A percentile compares a stretch with the other conserved stretches of the same genome.
phyloP scores from a whole-genome alignment of 2,329 filamentous ascomycete species.

The Xylaria multiplex region DNA sequence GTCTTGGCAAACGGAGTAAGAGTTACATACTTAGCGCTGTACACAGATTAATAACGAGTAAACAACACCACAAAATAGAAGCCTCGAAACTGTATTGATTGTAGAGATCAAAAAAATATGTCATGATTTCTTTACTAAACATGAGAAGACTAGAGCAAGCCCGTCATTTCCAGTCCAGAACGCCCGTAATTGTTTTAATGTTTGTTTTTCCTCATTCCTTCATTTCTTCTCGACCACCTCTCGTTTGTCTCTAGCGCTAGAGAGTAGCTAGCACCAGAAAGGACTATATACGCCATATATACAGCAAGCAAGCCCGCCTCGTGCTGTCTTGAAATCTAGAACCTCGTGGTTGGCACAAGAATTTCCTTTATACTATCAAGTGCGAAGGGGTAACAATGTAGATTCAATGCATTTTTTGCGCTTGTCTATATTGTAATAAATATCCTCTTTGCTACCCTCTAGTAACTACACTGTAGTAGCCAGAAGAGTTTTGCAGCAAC shows the following conservation, averaged over 20 bases:
- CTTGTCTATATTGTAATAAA: too few relatives aligned
- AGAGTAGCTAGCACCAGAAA: background rate
- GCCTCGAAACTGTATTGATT: background rate
- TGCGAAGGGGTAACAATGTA: background rate
- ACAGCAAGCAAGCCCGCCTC: constrained; percentile 4
- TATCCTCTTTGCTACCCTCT: background rate
- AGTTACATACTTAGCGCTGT: background rate
- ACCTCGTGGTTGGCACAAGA: background rate
- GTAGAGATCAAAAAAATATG: background rate
- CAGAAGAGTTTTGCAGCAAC: background rate
- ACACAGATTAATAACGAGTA: too few relatives aligned
- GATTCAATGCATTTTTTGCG: background rate
- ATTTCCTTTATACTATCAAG: background rate
- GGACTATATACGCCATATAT: constrained; percentile 16
- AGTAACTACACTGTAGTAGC: background rate
- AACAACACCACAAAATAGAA: background rate
- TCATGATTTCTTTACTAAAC: constrained; percentile 20
- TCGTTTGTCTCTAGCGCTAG: background rate
- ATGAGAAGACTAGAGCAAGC: constrained; percentile 7
- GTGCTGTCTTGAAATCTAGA: background rate
- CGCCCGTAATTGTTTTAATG: constrained; percentile 18
- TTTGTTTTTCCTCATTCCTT: constrained; percentile 1
- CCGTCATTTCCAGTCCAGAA: constrained; percentile 20
- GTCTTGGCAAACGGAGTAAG: too few relatives aligned
- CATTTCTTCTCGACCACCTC: background rate